Evolutionary conservation across 192 early-diverging fungal genomes (phyloP).

Genomic region (Globomyces pollinis-pini): DNA sequence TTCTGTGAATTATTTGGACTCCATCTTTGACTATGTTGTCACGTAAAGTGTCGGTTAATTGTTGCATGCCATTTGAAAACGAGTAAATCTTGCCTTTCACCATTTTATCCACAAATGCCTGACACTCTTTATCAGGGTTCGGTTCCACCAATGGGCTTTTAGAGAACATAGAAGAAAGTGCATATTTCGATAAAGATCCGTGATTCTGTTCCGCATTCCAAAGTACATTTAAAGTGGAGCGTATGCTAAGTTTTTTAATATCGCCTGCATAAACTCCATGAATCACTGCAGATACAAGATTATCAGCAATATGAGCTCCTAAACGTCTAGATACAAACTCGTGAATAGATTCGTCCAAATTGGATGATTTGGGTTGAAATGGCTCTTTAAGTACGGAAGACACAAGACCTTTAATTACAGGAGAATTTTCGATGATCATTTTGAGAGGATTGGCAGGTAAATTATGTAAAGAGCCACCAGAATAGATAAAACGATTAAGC

Average conservation of each 20-base stretch:
- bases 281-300: conserved; percentile 78
- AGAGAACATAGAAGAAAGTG: neutral
- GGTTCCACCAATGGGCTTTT: neutral
- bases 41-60: conserved; percentile 51
- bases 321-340: conserved; percentile 74
- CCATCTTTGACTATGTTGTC: conserved; percentile 35
- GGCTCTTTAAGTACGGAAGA: conserved; percentile 53
- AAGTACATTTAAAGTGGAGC: neutral
- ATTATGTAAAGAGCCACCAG: conserved; percentile 57
- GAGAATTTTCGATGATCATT: conserved; percentile 25
- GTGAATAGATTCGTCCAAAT: conserved; percentile 79
- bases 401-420: conserved; percentile 50
- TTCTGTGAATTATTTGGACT: conserved; percentile 46
- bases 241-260: conserved; percentile 55
- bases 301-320: conserved; percentile 62
- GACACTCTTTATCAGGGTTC: conserved; percentile 21
- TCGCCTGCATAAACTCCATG: conserved; percentile 95
- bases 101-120: conserved; percentile 52
- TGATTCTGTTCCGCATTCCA: conserved; percentile 17
- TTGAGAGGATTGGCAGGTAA: conserved; percentile 47
- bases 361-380: conserved; percentile 15
- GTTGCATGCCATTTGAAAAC: conserved; percentile 72
- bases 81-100: conserved; percentile 69
- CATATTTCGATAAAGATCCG: conserved; percentile 22
- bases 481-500: conserved; percentile 76